phyloP scores from a whole-genome alignment of 257 asterid species.

The Jasminum sambac region DNA sequence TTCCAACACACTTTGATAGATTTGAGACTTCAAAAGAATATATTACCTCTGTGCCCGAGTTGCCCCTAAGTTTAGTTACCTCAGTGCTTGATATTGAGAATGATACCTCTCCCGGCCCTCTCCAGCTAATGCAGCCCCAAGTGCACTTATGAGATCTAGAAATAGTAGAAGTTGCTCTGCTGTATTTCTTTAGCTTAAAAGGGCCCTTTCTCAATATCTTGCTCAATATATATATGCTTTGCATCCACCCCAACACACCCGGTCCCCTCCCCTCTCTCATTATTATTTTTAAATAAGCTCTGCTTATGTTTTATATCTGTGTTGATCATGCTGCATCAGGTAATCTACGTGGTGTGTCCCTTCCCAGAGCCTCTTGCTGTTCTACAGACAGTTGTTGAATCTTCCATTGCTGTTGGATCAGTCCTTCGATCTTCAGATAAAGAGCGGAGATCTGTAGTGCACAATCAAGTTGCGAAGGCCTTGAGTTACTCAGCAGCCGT shows the following conservation, averaged over 20 bases:
- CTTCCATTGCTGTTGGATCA: slow-evolving; percentile 91
- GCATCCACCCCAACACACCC: no score
- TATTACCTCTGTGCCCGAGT: not conserved
- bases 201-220: not conserved
- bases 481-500: slow-evolving; percentile 78
- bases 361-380: slow-evolving; percentile 98
- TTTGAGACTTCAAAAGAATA: not conserved
- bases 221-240: not conserved
- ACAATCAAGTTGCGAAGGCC: slow-evolving; percentile 98
- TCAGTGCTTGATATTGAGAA: slow-evolving; percentile 6
- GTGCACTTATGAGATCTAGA: slow-evolving; percentile 2
- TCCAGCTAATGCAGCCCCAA: not conserved
- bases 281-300: not conserved
- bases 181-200: not conserved
- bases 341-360: slow-evolving; percentile 96
- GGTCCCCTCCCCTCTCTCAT: no score
- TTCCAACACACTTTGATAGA: slow-evolving; percentile 13
- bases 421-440: slow-evolving; percentile 81
- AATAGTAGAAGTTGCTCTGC: not conserved
- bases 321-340: slow-evolving; percentile 50
- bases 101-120: not conserved
- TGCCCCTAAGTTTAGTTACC: not conserved
- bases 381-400: slow-evolving; percentile 84
- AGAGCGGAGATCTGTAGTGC: slow-evolving; percentile 83
- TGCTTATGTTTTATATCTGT: slow-evolving; percentile 15